Percentiles rank a stretch among this genome's conserved stretches.
Conservation (phyloP, 2,329 filamentous ascomycete species). For the Pseudopithomyces chartarum region DNA sequence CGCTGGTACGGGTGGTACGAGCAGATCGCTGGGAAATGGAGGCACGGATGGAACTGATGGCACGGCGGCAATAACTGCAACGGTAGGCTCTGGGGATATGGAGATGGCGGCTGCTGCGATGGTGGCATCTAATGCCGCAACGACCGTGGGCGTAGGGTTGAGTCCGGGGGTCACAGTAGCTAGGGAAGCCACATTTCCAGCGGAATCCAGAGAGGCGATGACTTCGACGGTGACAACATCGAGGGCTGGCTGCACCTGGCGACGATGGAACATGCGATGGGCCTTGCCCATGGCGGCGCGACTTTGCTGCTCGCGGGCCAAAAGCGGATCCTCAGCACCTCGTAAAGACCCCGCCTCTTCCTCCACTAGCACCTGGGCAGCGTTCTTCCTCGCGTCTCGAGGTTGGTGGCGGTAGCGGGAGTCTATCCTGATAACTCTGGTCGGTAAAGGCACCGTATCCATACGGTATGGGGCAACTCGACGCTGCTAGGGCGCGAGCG, state of each 20-base stretch:
- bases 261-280: slow-evolving; percentile 43
- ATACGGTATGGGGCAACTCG: slow-evolving; percentile 26
- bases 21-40: slow-evolving; percentile 40
- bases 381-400: slow-evolving; percentile 15
- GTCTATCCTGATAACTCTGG: slow-evolving; percentile 31
- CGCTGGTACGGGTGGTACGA: slow-evolving; percentile 33
- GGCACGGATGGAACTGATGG: slow-evolving; percentile 36
- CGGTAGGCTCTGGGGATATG: not conserved
- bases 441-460: slow-evolving; percentile 28
- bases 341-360: slow-evolving; percentile 17
- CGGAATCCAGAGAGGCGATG: slow-evolving; percentile 34
- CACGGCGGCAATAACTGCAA: slow-evolving; percentile 2
- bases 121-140: not conserved
- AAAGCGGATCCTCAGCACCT: slow-evolving; percentile 19
- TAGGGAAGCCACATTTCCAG: slow-evolving; percentile 31
- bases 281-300: slow-evolving; percentile 34
- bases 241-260: slow-evolving; percentile 22
- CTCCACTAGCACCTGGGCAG: slow-evolving; percentile 17
- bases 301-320: slow-evolving; percentile 25
- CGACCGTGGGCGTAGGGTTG: slow-evolving; percentile 5
- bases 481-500: slow-evolving; percentile 22
- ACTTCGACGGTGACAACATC: slow-evolving; percentile 36
- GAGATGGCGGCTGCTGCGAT: not conserved
- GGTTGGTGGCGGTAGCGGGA: slow-evolving; percentile 29
- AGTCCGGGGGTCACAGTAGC: slow-evolving; percentile 28